These are phyloP conservation scores for Cercospora zeina DNA, from an alignment of 2,329 filamentous ascomycete genomes.

Conservation along the genomic window DNA sequence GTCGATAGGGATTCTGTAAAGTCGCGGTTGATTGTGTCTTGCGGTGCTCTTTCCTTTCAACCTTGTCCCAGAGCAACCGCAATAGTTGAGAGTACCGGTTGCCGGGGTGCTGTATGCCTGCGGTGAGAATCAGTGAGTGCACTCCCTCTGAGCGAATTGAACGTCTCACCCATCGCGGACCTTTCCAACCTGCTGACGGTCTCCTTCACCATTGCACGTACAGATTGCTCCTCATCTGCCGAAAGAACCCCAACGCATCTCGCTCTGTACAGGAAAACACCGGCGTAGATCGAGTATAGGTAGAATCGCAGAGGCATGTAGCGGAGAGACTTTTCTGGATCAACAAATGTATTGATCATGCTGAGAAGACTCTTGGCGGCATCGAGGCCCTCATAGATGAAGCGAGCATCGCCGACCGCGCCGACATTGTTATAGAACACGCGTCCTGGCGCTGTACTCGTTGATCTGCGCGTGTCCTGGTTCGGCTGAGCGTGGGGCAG, in stretches of 20 bases:
- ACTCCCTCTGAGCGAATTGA: not conserved
- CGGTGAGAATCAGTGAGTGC: not conserved
- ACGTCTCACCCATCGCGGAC: conserved; percentile 43
- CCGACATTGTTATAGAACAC: conserved; percentile 54
- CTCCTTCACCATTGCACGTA: conserved; percentile 51
- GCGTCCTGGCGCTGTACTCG: conserved; percentile 26
- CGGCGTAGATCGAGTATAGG: conserved; percentile 52
- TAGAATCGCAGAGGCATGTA: conserved; percentile 54
- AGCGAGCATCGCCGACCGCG: conserved; percentile 51
- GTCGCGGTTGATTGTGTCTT: conserved; percentile 31
- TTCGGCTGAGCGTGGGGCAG: conserved; percentile 39
- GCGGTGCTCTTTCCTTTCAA: conserved; percentile 40
- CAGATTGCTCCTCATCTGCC: conserved; percentile 50
- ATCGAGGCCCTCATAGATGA: conserved; percentile 54
- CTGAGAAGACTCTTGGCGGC: conserved; percentile 53
- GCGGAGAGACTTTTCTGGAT: conserved; percentile 49
- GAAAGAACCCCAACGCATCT: conserved; percentile 52
- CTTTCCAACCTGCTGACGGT: conserved; percentile 48
- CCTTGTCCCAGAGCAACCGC: conserved; percentile 52
- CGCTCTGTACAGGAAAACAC: conserved; percentile 53
- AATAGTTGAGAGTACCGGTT: conserved; percentile 51
- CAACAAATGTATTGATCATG: conserved; percentile 54
- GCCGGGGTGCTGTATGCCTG: conserved; percentile 47
- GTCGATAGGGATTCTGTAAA: conserved; percentile 44
- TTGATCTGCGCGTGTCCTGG: conserved; percentile 27